Percentiles rank a stretch among this genome's conserved stretches.
Conservation (phyloP, 768 basidiomycete genomes). For the Mycena sanguinolenta region DNA sequence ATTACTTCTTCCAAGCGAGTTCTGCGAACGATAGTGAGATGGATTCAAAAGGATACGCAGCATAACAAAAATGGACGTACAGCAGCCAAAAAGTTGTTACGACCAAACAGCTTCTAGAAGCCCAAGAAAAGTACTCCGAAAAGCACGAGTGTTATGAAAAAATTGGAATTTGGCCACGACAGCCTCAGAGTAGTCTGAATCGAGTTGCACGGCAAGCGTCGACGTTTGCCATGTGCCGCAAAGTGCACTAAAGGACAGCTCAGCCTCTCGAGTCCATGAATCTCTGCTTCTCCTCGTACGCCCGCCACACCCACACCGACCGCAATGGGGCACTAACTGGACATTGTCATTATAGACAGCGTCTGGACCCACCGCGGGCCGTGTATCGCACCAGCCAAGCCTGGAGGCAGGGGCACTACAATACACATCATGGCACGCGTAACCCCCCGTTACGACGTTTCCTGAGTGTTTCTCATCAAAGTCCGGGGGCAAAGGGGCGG, state of each 20-base stretch:
- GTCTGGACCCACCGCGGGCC: background rate
- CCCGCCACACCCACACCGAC: background rate
- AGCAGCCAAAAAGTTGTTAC: no score
- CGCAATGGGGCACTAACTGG: background rate
- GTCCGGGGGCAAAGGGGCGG: background rate
- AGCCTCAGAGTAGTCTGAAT: constrained; percentile 4
- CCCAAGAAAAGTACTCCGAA: background rate
- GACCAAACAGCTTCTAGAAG: no score
- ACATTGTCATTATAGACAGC: background rate
- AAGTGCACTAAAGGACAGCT: background rate
- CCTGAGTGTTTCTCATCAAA: background rate
- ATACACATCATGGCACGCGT: background rate
- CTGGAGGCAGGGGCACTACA: background rate
- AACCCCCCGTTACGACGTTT: background rate
- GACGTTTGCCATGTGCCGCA: background rate
- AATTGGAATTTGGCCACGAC: constrained; percentile 2
- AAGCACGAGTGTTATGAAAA: constrained; percentile 7
- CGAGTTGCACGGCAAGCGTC: background rate
- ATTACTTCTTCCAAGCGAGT: no score
- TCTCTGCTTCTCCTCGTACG: background rate
- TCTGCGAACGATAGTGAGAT: no score
- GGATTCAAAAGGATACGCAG: no score
- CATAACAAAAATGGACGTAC: no score
- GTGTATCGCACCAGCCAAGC: background rate
- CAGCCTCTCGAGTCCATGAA: background rate